Evolutionary conservation across 805 yeast species (phyloP).

Genomic region (Soucietia sequanensis): DNA sequence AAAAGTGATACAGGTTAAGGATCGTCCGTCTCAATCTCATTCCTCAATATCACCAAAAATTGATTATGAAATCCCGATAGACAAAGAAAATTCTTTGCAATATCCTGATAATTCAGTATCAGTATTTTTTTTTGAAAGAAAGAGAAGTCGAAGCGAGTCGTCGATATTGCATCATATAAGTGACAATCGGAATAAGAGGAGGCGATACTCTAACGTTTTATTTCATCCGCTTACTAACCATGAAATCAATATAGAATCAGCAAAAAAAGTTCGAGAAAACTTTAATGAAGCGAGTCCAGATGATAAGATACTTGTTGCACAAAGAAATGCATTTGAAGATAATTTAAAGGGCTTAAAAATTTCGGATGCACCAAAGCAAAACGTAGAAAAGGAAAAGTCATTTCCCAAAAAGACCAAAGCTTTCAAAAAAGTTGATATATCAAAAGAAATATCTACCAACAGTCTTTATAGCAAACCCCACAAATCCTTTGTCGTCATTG

Average conservation of each 20-base stretch:
- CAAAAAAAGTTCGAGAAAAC: conserved; percentile 46
- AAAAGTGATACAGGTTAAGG: too few species aligned
- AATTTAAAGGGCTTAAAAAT: conserved; percentile 28
- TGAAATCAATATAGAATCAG: conserved; percentile 28
- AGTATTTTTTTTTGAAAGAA: conserved; percentile 11
- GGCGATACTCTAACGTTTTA: conserved; percentile 17
- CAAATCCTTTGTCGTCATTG: conserved; percentile 74
- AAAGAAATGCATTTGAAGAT: conserved; percentile 42
- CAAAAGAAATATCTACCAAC: conserved; percentile 33
- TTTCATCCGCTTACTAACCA: conserved; percentile 43
- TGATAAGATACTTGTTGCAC: conserved; percentile 63
- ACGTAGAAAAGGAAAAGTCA: conserved; percentile 8
- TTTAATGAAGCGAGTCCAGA: conserved; percentile 81
- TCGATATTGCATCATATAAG: conserved; percentile 2
- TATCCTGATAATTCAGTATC: conserved; percentile 15
- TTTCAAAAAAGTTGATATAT: conserved; percentile 43
- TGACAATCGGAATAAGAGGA: conserved; percentile 18
- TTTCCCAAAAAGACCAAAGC: conserved; percentile 36
- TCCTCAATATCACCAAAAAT: too few species aligned
- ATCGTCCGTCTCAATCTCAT: too few species aligned
- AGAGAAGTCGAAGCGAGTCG: conserved; percentile 1
- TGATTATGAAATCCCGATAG: conserved; percentile 6
- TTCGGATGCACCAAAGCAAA: conserved; percentile 4
- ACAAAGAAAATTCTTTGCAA: conserved; percentile 6
- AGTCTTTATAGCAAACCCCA: conserved; percentile 46